These are phyloP conservation scores for Monosporascus sp. DNA, from an alignment of 2,329 filamentous ascomycete species.

Conservation along the genomic window DNA sequence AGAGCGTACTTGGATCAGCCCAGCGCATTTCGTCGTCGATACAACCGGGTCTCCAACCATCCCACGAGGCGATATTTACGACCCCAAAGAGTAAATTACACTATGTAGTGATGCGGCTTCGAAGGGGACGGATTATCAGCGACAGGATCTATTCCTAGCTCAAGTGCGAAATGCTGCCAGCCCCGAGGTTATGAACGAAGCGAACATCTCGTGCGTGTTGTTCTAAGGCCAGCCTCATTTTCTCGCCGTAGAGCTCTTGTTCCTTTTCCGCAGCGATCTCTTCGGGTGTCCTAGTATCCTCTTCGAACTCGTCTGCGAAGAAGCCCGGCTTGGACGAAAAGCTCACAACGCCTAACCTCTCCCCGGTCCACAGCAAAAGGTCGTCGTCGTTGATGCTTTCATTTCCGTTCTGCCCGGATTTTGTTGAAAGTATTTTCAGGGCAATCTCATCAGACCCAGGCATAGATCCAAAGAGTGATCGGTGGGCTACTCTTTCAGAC, in stretches of 20 bases:
- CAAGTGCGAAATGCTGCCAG: constrained; percentile 32
- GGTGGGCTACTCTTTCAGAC: constrained; percentile 41
- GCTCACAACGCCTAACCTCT: constrained; percentile 68
- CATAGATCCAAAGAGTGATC: constrained; percentile 48
- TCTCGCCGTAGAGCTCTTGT: constrained; percentile 58
- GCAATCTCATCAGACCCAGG: constrained; percentile 65
- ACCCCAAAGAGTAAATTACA: too few relatives aligned
- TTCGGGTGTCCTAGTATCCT: constrained; percentile 37
- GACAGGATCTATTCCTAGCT: neutral
- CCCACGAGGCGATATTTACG: too few relatives aligned
- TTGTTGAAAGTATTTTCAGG: constrained; percentile 69
- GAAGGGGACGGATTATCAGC: too few relatives aligned
- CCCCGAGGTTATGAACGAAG: constrained; percentile 65
- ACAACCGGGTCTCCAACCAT: too few relatives aligned
- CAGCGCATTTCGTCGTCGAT: too few relatives aligned
- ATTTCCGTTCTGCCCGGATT: constrained; percentile 26
- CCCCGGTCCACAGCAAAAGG: constrained; percentile 82
- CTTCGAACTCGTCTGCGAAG: constrained; percentile 46
- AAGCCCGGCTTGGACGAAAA: constrained; percentile 53
- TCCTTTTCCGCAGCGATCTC: constrained; percentile 48
- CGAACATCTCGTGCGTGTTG: constrained; percentile 74
- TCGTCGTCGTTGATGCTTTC: constrained; percentile 53
- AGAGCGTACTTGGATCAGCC: too few relatives aligned
- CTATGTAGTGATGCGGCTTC: too few relatives aligned
- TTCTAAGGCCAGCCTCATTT: constrained; percentile 71